Conservation (phyloP, 371 early-diverging fungal species). For the Funneliformis caledonium region DNA sequence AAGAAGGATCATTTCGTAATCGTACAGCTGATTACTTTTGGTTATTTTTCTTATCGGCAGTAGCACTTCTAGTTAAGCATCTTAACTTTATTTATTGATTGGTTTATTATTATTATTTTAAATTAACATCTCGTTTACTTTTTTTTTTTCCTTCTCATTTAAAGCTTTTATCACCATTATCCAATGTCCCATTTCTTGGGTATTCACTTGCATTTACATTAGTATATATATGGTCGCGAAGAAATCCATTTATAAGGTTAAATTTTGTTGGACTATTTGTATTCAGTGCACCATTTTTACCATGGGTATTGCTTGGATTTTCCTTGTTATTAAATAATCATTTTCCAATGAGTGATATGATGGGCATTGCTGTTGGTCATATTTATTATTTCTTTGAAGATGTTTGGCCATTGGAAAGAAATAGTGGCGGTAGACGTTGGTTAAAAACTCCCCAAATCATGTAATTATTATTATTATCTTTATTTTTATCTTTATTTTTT, state of each 20-base stretch:
- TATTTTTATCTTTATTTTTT: not conserved
- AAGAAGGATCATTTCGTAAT: conserved; percentile 90
- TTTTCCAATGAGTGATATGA: conserved; percentile 80
- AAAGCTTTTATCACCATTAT: conserved; percentile 71
- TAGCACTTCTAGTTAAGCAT: conserved; percentile 60
- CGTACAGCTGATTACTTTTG: conserved; percentile 92
- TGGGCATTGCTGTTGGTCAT: conserved; percentile 91
- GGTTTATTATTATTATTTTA: not conserved
- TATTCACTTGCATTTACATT: conserved; percentile 85
- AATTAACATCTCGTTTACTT: not conserved
- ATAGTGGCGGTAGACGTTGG: conserved; percentile 61
- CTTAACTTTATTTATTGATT: not conserved
- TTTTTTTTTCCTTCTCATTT: not conserved
- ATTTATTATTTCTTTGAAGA: conserved; percentile 94
- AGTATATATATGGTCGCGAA: conserved; percentile 95
- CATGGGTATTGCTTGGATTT: conserved; percentile 89
- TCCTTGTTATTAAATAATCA: conserved; percentile 72
- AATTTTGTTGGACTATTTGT: conserved; percentile 89
- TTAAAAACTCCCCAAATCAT: conserved; percentile 67
- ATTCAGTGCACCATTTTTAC: conserved; percentile 92
- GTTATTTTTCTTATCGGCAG: conserved; percentile 74
- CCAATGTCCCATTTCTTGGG: conserved; percentile 82
- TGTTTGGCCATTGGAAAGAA: conserved; percentile 85
- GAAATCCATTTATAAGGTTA: conserved; percentile 84
- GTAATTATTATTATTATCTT: conserved; percentile 48